A percentile compares a stretch with the other conserved stretches of the same genome.
phyloP scores from a whole-genome alignment of 1,284 basidiomycete genomes.

The Pseudozyma tsukubaensis region DNA sequence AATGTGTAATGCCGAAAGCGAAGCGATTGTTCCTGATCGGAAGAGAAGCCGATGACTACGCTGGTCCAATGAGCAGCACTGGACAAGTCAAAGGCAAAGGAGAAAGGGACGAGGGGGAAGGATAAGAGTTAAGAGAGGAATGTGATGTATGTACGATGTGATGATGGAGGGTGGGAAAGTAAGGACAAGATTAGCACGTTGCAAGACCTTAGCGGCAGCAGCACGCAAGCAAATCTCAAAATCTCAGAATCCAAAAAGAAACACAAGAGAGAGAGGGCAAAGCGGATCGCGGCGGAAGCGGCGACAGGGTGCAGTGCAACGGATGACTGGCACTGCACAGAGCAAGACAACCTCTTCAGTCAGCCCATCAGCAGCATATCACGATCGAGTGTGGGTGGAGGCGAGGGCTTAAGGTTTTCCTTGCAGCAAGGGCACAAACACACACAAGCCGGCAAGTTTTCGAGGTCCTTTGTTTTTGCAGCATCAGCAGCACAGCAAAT shows the following conservation, averaged over 20 bases:
- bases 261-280: too few species aligned
- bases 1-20: slow-evolving; percentile 1
- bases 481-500: too few species aligned
- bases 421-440: too few species aligned
- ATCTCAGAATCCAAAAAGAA: neutral
- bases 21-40: slow-evolving; percentile 9
- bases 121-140: slow-evolving; percentile 10
- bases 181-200: slow-evolving; percentile 5
- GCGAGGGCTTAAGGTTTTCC: too few species aligned
- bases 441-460: too few species aligned
- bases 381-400: neutral
- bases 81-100: neutral
- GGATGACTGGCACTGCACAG: neutral
- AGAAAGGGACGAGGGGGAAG: neutral
- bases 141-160: slow-evolving; percentile 14
- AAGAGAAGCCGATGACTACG: slow-evolving; percentile 6
- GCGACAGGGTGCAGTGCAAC: neutral
- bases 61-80: neutral
- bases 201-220: neutral
- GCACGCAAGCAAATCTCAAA: too few species aligned
- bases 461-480: too few species aligned
- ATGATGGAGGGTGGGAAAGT: slow-evolving; percentile 45
- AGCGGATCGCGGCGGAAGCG: neutral
- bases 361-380: neutral
- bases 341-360: too few species aligned